Percentiles rank a stretch among this genome's conserved stretches.
Conservation (phyloP, 768 basidiomycete species). For the Candolleomyces aberdarensis region DNA sequence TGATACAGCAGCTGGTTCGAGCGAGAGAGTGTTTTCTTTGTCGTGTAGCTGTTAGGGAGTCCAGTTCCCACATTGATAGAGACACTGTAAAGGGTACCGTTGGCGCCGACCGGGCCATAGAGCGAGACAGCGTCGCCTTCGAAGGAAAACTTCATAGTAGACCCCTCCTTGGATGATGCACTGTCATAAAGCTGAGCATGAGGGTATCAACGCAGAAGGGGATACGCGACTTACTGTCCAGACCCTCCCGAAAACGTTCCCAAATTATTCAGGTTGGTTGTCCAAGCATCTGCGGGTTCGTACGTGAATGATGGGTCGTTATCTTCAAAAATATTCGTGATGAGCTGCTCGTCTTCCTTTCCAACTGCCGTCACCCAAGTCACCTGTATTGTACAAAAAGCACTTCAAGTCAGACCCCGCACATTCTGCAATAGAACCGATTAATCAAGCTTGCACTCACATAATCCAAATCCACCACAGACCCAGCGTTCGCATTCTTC, state of each 20-base stretch:
- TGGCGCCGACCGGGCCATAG: conserved; percentile 36
- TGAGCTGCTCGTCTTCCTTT: conserved; percentile 18
- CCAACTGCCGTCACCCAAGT: conserved; percentile 32
- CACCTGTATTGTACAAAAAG: conserved; percentile 18
- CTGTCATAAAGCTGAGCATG: conserved; percentile 5
- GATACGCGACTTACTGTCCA: conserved; percentile 34
- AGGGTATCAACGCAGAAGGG: neutral
- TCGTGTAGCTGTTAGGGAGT: conserved; percentile 14
- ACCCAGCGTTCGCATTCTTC: conserved; percentile 20
- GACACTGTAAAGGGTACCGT: conserved; percentile 27
- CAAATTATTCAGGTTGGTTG: conserved; percentile 22
- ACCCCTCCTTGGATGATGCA: conserved; percentile 14
- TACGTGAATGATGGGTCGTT: conserved; percentile 35
- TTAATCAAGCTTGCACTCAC: conserved; percentile 25
- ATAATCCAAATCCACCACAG: conserved; percentile 46
- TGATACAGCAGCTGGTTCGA: conserved; percentile 29
- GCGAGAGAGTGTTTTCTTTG: conserved; percentile 17
- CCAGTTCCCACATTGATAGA: conserved; percentile 21
- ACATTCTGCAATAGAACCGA: neutral
- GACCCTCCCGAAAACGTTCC: conserved; percentile 45
- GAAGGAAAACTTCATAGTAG: conserved; percentile 22
- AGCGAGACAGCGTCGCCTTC: conserved; percentile 32
- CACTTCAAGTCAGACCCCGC: neutral
- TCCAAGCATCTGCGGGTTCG: conserved; percentile 30
- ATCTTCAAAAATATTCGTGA: conserved; percentile 30